A percentile compares a stretch with the other conserved stretches of the same genome.
phyloP scores from a whole-genome alignment of 441 rosid species.

The Jatropha podagrica region DNA sequence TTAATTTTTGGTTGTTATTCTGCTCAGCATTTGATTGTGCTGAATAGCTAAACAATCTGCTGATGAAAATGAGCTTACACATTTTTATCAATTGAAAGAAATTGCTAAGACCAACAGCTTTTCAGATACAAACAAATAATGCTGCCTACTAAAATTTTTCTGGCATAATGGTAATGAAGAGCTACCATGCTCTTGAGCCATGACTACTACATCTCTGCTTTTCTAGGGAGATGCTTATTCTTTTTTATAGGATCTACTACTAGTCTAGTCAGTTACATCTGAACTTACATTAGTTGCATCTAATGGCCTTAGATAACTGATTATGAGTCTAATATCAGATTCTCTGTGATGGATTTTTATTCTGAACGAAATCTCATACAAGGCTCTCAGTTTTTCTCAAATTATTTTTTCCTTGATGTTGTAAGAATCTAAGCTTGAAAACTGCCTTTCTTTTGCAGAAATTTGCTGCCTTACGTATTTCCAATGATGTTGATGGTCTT shows the following conservation, averaged over 20 bases:
- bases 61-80: not conserved
- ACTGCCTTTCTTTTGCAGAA: constrained; percentile 45
- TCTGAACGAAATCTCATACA: not conserved
- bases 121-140: not conserved
- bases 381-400: not conserved
- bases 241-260: not conserved
- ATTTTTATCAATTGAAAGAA: not conserved
- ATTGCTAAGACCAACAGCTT: not conserved
- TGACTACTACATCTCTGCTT: not conserved
- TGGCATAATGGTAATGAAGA: not conserved
- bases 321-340: not conserved
- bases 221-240: not conserved
- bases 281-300: not conserved
- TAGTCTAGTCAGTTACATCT: not conserved
- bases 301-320: not conserved
- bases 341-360: not conserved
- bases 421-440: constrained; percentile 16
- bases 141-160: not conserved
- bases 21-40: not conserved
- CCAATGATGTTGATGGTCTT: constrained; percentile 60
- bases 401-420: not conserved
- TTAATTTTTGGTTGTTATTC: not conserved
- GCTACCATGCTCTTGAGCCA: not conserved
- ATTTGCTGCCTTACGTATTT: constrained; percentile 68
- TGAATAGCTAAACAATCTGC: not conserved